Base-by-base conservation (phyloP, 768 basidiomycete species). In the Cubamyces lactineus region DNA sequence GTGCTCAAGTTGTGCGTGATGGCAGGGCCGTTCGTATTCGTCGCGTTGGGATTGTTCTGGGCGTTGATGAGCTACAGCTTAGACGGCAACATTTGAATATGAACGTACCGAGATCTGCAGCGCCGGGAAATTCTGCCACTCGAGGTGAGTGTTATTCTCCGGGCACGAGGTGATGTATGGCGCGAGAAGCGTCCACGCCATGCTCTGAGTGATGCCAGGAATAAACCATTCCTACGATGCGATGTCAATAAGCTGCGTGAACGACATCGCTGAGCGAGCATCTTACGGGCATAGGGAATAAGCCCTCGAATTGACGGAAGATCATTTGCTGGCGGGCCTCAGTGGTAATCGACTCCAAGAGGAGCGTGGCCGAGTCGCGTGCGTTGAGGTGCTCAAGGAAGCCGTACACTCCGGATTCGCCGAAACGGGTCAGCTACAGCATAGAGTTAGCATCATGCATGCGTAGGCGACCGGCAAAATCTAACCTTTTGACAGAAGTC, bases 301-400 rank as follows among this genome's bases (percentile, higher is more conserved):
- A 68, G 0, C 85, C 86, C 53, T 83, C 78, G 49, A 86, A 80
- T 72, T 88, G 86, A 5, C 87, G 71, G 78, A 88, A 86, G 48
- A 81, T 77, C 80, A 86, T 81, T 74, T 88, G 83, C 72, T 89
- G 87, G 9, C 87, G 75, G 19, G 82, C 81, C 72, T 88, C 86
- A 13, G 82, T 85, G 0, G 84, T 77, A 66, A 89, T 85, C 7
- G 80, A 77, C 69, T 87, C 82, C 7, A 82, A 69, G 16, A 88
- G 74, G 13, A 88, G 71, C 49, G 78, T 72, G 1, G 85, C 86
- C 0, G 79, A 66, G 2, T 82, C 78, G 38, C 84, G 77, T 21
- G 84, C 84, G 71, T 87, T 76, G 41, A 90, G 79, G 69, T 86
- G 85, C 53, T 81, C 75, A n/a, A 88, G 71, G 78, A 88, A 88